phyloP scores from a whole-genome alignment of 371 early-diverging fungal genomes.

The Rhizopus stolonifer region DNA sequence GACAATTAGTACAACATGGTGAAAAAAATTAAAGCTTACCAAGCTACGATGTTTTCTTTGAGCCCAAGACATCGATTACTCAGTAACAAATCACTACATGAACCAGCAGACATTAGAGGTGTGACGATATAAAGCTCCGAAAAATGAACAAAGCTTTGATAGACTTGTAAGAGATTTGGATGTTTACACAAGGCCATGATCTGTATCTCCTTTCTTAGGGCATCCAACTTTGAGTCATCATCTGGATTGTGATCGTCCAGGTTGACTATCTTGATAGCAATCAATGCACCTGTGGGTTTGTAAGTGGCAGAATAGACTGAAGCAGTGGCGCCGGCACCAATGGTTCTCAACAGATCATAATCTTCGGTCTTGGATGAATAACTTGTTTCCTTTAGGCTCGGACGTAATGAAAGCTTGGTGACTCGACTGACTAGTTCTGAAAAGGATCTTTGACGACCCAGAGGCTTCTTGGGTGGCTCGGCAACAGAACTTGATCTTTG shows the following conservation, averaged over 20 bases:
- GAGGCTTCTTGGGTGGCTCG: conserved; percentile 4
- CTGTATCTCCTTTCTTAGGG: conserved; percentile 61
- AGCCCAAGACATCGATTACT: conserved; percentile 28
- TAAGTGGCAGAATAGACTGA: conserved; percentile 40
- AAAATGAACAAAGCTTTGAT: conserved; percentile 64
- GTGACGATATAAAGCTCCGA: conserved; percentile 66
- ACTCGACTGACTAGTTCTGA: conserved; percentile 27
- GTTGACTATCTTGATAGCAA: conserved; percentile 45
- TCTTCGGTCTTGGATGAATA: conserved; percentile 25
- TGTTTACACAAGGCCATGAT: conserved; percentile 74
- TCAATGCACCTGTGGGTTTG: conserved; percentile 26
- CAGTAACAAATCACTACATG: conserved; percentile 40
- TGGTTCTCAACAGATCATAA: conserved; percentile 21
- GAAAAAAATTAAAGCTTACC: conserved; percentile 11
- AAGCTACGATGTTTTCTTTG: conserved; percentile 37
- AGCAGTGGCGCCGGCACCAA: conserved; percentile 45
- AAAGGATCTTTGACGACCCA: conserved; percentile 24
- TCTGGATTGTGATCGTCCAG: conserved; percentile 27
- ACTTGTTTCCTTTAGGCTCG: background rate
- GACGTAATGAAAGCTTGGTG: conserved; percentile 2
- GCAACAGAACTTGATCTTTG: conserved; percentile 17
- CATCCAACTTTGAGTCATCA: conserved; percentile 33
- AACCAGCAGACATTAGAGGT: conserved; percentile 66
- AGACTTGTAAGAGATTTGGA: conserved; percentile 62
- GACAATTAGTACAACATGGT: background rate